These are phyloP conservation scores for Sugiyamaella neomexicana DNA, from an alignment of 1,139 yeast genomes.

Conservation along the genomic window DNA sequence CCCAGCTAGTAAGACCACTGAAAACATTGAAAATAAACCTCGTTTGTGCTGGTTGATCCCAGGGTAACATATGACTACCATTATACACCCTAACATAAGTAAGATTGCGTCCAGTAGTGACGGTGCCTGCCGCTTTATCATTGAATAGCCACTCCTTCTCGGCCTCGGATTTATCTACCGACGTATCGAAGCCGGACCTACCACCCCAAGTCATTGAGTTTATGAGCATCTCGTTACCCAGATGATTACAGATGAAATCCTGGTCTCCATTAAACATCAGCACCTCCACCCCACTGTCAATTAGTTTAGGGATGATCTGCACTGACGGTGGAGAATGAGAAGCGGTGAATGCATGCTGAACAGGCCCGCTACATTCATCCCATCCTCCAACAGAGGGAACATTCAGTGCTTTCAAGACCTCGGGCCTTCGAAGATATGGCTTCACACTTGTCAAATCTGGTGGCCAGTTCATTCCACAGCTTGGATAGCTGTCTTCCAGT, in stretches of 20 bases:
- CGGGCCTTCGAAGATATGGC: constrained; percentile 57
- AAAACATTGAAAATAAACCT: constrained; percentile 55
- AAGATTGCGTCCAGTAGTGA: constrained; percentile 59
- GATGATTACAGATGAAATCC: constrained; percentile 83
- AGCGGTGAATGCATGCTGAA: constrained; percentile 55
- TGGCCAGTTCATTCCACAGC: constrained; percentile 97
- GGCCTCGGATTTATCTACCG: constrained; percentile 23
- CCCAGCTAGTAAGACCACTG: constrained; percentile 33
- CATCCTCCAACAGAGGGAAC: constrained; percentile 48
- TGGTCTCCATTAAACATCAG: constrained; percentile 83
- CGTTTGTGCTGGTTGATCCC: constrained; percentile 69
- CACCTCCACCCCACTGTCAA: constrained; percentile 54
- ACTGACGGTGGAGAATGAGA: constrained; percentile 60
- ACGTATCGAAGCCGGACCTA: constrained; percentile 45
- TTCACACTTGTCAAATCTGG: constrained; percentile 59
- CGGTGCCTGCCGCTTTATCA: constrained; percentile 36
- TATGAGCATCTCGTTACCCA: constrained; percentile 72
- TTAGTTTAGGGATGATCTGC: constrained; percentile 61
- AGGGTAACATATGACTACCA: constrained; percentile 95
- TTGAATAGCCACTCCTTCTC: constrained; percentile 33
- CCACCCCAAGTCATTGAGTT: constrained; percentile 69
- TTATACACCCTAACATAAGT: constrained; percentile 73
- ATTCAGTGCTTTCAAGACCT: constrained; percentile 58
- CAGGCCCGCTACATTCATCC: constrained; percentile 74
- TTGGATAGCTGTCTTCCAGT: constrained; percentile 68